A percentile compares a stretch with the other conserved stretches of the same genome.
Evolutionary conservation across 805 yeast species (phyloP).

Genomic region (Nakazawaea siamensis): DNA sequence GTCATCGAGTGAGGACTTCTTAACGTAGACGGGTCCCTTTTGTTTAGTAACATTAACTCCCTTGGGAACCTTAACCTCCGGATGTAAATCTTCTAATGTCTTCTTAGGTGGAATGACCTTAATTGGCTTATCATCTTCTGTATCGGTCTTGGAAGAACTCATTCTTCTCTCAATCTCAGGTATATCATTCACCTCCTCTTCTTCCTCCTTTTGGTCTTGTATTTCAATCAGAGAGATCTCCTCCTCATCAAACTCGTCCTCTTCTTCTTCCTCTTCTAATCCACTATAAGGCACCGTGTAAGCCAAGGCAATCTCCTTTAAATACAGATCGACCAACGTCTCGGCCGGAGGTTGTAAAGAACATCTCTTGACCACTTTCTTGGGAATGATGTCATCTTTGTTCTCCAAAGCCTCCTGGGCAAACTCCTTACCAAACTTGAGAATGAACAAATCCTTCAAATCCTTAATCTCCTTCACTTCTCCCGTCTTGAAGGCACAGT

Average conservation of each 20-base stretch:
- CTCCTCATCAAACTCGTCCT: constrained; percentile 15
- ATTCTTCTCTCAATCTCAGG: constrained; percentile 16
- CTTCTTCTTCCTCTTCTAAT: constrained; percentile 22
- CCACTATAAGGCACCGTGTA: constrained; percentile 71
- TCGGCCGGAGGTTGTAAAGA: constrained; percentile 58
- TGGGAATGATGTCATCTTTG: constrained; percentile 47
- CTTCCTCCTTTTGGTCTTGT: constrained; percentile 13
- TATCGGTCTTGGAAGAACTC: constrained; percentile 16
- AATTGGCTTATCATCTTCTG: constrained; percentile 27
- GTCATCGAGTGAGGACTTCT: constrained; percentile 21
- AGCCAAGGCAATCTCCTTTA: constrained; percentile 74
- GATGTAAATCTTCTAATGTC: constrained; percentile 30
- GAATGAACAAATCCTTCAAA: constrained; percentile 53
- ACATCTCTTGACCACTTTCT: constrained; percentile 57
- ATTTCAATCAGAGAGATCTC: constrained; percentile 21
- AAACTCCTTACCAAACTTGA: constrained; percentile 64
- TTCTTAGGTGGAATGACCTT: constrained; percentile 33
- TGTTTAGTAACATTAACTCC: constrained; percentile 26
- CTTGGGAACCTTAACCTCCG: constrained; percentile 30
- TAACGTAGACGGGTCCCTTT: constrained; percentile 12
- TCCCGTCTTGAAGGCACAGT: constrained; percentile 53
- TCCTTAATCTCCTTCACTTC: constrained; percentile 65
- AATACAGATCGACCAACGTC: constrained; percentile 58
- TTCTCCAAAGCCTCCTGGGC: constrained; percentile 46
- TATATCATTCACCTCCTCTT: constrained; percentile 15